Evolutionary conservation across 2,329 filamentous ascomycete genomes (phyloP), one percentile per base, ranked within the genome.

Genomic region (Cercospora sesami): DNA sequence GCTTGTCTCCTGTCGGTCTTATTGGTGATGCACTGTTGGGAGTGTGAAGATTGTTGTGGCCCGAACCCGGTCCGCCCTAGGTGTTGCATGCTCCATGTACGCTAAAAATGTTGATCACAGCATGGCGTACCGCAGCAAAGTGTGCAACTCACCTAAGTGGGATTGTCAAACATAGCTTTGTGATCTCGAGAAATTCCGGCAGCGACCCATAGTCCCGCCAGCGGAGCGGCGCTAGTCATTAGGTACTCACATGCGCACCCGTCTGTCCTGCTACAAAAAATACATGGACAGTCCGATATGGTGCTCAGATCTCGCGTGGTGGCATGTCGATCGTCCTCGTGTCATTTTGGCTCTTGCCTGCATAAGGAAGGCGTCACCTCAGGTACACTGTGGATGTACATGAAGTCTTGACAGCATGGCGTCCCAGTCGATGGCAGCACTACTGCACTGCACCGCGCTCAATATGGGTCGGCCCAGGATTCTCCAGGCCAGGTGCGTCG

Each of bases 141-240:
- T 14, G 30, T 58, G 53, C 53, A 12, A 28, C 26, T 58, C 30
- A 58, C 30, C 53, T 58, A n/a, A n/a, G 23, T 9, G 4, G 53
- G 53, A 58, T 33, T 58, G 53, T 58, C 30, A 28, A 58, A 58
- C 53, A 58, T 30, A 30, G 53, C 23, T 58, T 39, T 58, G 53
- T 58, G 53, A 28, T 6, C 16, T 58, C 30, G 53, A 18, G 53
- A 31, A 12, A n/a, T 12, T n/a, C 53, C 26, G 23, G 30, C 53
- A 31, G n/a, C n/a, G 53, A 31, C 53, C 14, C 53, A 58, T n/a
- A 4, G 23, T n/a, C n/a, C n/a, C 14, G 53, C 31, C 53, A 21
- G 23, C 23, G 14, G 53, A 58, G n/a, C 26, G 14, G 10, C 8
- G 30, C 30, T 31, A 39, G 36, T 39, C 45, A 51, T 18, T 23